Conservation (phyloP, 1,139 yeast species). For the Taiozyma sp. region DNA sequence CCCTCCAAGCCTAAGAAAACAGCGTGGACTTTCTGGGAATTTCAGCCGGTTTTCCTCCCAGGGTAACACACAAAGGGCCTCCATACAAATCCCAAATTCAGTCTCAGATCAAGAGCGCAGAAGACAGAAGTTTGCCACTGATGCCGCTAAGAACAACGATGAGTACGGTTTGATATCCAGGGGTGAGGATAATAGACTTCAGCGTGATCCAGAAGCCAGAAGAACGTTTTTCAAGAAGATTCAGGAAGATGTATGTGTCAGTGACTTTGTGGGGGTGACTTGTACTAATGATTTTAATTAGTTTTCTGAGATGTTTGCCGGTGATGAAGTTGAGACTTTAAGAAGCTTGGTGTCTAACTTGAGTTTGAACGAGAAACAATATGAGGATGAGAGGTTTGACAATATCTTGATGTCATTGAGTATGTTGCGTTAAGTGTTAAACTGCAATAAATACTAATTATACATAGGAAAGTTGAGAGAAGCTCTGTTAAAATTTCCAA, state of each 20-base stretch:
- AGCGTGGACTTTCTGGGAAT: background rate
- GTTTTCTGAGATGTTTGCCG: conserved; percentile 2
- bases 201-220: conserved; percentile 37
- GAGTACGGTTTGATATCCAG: conserved; percentile 51
- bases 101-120: conserved; percentile 14
- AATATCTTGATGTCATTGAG: conserved; percentile 29
- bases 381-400: conserved; percentile 17
- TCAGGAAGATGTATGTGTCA: conserved; percentile 21
- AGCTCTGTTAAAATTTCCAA: conserved; percentile 36
- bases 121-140: conserved; percentile 12
- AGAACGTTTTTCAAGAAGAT: conserved; percentile 34
- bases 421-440: conserved; percentile 4
- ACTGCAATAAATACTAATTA: background rate
- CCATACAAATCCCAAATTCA: background rate
- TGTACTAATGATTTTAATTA: background rate
- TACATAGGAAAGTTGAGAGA: conserved; percentile 44
- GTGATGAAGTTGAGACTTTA: conserved; percentile 1
- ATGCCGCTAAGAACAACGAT: conserved; percentile 4
- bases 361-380: background rate
- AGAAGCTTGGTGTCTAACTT: background rate
- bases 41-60: background rate
- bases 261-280: background rate
- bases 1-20: background rate
- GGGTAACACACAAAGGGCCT: background rate
- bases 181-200: conserved; percentile 50